Evolutionary conservation across 805 yeast genomes (phyloP).

Genomic region (Huiozyma sinensis): DNA sequence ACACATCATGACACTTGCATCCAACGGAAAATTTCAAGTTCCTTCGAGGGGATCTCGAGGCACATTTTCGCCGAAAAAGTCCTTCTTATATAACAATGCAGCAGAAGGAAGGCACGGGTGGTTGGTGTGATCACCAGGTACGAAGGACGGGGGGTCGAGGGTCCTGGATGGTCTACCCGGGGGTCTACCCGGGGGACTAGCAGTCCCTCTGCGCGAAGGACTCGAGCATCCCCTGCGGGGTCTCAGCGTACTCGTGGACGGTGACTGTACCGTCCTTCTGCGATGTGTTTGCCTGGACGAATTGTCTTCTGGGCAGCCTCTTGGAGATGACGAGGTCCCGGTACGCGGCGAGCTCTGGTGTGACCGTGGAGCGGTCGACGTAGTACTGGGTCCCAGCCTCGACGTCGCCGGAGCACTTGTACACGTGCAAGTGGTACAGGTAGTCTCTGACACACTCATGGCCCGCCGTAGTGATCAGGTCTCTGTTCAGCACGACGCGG

Average conservation of each 20-base stretch:
- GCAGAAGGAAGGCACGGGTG: no score
- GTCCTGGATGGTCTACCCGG: background rate
- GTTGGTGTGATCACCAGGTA: background rate
- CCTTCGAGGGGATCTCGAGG: no score
- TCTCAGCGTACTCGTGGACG: slow-evolving; percentile 65
- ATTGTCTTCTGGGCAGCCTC: slow-evolving; percentile 75
- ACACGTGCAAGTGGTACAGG: slow-evolving; percentile 62
- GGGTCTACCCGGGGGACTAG: slow-evolving; percentile 2
- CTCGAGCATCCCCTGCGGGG: slow-evolving; percentile 66
- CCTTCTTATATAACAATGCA: no score
- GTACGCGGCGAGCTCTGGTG: slow-evolving; percentile 49
- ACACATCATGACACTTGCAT: no score
- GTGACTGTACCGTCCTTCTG: slow-evolving; percentile 21
- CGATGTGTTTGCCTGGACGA: slow-evolving; percentile 72
- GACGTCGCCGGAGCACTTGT: slow-evolving; percentile 68
- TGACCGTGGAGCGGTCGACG: slow-evolving; percentile 56
- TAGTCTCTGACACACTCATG: slow-evolving; percentile 64
- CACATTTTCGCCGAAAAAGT: no score
- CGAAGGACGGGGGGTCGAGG: background rate
- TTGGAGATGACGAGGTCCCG: slow-evolving; percentile 60
- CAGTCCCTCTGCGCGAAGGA: slow-evolving; percentile 57
- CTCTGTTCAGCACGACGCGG: slow-evolving; percentile 44
- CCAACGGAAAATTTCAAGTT: no score
- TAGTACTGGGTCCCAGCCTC: slow-evolving; percentile 54
- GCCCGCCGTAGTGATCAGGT: slow-evolving; percentile 58